Base-by-base conservation (phyloP, 192 early-diverging fungal genomes). In the Spizellomyces sp. region DNA sequence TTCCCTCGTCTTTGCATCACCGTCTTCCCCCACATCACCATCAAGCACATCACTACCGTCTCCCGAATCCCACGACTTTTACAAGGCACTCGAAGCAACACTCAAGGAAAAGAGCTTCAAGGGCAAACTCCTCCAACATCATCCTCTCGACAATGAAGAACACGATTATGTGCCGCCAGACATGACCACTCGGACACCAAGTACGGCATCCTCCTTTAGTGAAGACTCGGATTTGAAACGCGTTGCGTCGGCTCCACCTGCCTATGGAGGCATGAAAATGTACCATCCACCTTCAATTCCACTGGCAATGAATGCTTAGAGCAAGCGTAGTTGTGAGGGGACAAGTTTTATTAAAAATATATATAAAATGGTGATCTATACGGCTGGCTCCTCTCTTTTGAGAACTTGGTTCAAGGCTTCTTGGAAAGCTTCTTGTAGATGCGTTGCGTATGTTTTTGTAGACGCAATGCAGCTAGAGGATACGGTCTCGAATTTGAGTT, bases 401-500 rank as follows among this genome's bases (percentile, higher is more conserved):
- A 36, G 27, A 0, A 36, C 27, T 36, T 36, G 27, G 27, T 36
- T 36, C 4, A 80, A 48, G 6, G 72, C 73, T 3, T 62, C 71
- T 58, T 66, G 67, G 64, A 78, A 80, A 15, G 71, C 54, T 48
- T 54, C 66, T 52, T 67, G 64, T 19, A 80, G 68, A 50, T 80
- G 79, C 4, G 66, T 59, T 6, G 67, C 75, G 22, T 77, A 75
- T 7, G 72, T 75, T 56, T 67, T 65, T 41, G 66, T 75, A 14
- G 80, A 59, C 9, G 78, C 76, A n/a, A 77, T 48, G 45, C 69
- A 69, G 22, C 44, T 60, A 3, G 42, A 15, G 42, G 69, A 58
- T 22, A 48, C 17, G 19, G 64, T 61, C 41, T 87, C 88, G 27
- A 90, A 64, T 69, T 85, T 87, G 60, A 90, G 83, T 70, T 91